A percentile compares a stretch with the other conserved stretches of the same genome.
These are phyloP conservation scores for Fusarium pseudonygamai DNA, from an alignment of 2,329 filamentous ascomycete genomes.

Conservation along the genomic window DNA sequence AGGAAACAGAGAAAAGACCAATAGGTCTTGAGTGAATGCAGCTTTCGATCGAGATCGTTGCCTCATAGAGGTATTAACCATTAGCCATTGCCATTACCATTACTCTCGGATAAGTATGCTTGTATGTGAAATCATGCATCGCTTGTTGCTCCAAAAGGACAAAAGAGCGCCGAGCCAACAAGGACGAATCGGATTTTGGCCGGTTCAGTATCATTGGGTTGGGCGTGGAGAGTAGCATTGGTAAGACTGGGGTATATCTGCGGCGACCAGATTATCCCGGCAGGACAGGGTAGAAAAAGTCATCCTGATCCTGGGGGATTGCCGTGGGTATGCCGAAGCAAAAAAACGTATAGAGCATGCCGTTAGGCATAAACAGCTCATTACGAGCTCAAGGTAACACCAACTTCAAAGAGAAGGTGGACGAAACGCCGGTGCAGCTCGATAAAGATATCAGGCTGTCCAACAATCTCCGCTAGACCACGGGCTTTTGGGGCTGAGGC, in stretches of 20 bases:
- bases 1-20: not conserved
- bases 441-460: conserved; percentile 74
- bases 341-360: conserved; percentile 45
- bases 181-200: conserved; percentile 10
- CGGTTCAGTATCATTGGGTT: conserved; percentile 9
- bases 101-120: conserved; percentile 6
- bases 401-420: conserved; percentile 67
- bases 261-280: conserved; percentile 15
- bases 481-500: conserved; percentile 66
- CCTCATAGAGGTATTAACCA: conserved; percentile 26
- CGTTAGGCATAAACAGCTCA: conserved; percentile 36
- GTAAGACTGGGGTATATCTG: conserved; percentile 27
- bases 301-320: not conserved
- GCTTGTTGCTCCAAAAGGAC: conserved; percentile 11
- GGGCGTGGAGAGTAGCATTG: conserved; percentile 9
- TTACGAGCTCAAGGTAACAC: conserved; percentile 62
- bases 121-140: conserved; percentile 16
- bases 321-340: conserved; percentile 16
- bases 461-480: conserved; percentile 72
- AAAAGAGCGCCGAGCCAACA: conserved; percentile 8
- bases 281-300: not conserved
- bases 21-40: conserved; percentile 1
- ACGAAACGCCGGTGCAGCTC: conserved; percentile 73
- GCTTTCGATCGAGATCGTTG: conserved; percentile 20
- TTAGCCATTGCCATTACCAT: conserved; percentile 29